These are phyloP conservation scores for Ascochyta fabae DNA, from an alignment of 2,329 filamentous ascomycete species.

Conservation along the genomic window DNA sequence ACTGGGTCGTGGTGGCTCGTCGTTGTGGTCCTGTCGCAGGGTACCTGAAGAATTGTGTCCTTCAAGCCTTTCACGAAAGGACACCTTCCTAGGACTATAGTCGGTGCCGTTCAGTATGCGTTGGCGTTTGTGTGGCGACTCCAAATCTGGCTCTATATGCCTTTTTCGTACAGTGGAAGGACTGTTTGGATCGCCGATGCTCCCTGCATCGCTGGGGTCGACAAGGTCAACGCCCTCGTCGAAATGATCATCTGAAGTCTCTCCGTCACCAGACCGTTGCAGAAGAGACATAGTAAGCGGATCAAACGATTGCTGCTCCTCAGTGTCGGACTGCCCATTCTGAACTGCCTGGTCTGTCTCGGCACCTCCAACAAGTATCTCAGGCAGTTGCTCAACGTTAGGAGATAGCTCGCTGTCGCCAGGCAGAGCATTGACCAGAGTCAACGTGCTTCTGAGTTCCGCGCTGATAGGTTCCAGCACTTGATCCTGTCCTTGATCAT, in stretches of 20 bases:
- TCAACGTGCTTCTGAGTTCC: constrained; percentile 8
- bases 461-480: not conserved
- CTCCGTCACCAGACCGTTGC: constrained; percentile 9
- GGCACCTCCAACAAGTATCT: constrained; percentile 14
- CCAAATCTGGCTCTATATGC: constrained; percentile 11
- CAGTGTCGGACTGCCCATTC: constrained; percentile 25
- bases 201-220: constrained; percentile 23
- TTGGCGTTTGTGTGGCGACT: constrained; percentile 24
- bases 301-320: constrained; percentile 36
- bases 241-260: constrained; percentile 16
- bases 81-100: constrained; percentile 14
- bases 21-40: constrained; percentile 8
- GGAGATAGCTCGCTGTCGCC: not conserved
- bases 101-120: constrained; percentile 18
- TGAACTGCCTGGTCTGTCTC: constrained; percentile 33
- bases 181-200: constrained; percentile 3
- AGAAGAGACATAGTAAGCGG: constrained; percentile 39
- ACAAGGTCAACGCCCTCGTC: constrained; percentile 31
- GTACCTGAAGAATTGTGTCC: not conserved
- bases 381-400: constrained; percentile 8
- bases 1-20: constrained; percentile 21
- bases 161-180: constrained; percentile 29
- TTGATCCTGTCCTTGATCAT: not conserved
- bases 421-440: constrained; percentile 7
- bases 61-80: constrained; percentile 19